phyloP scores from a whole-genome alignment of 2,329 filamentous ascomycete genomes.

The Fusarium xyrophilum region DNA sequence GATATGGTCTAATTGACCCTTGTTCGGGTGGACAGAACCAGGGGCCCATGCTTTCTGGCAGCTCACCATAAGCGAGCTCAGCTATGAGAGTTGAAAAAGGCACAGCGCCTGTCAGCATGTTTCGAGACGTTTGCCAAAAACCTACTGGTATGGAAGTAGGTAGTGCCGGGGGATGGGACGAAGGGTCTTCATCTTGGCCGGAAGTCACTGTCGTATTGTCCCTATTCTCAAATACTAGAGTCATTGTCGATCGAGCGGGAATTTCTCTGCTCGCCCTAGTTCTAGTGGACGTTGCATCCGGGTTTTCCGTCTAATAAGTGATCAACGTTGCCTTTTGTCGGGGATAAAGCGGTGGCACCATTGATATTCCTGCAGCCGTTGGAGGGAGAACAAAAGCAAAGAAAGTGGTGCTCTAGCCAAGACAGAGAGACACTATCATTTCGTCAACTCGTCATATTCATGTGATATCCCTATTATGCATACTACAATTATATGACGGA shows the following conservation, averaged over 20 bases:
- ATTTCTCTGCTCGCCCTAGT: neutral
- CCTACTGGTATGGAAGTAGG: neutral
- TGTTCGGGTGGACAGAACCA: constrained; percentile 28
- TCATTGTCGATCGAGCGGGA: constrained; percentile 17
- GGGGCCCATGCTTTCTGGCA: constrained; percentile 18
- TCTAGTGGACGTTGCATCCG: constrained; percentile 9
- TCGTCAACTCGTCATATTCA: neutral
- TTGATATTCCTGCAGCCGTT: constrained; percentile 3
- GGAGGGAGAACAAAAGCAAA: constrained; percentile 2
- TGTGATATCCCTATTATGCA: constrained; percentile 13
- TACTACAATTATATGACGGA: constrained; percentile 14
- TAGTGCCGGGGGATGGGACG: neutral
- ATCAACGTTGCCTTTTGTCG: constrained; percentile 16
- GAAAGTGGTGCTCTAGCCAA: neutral
- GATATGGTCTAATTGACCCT: constrained; percentile 17
- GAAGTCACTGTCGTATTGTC: constrained; percentile 1
- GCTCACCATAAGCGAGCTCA: constrained; percentile 21
- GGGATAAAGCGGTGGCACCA: constrained; percentile 7
- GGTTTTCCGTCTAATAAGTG: constrained; percentile 11
- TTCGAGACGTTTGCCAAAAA: neutral
- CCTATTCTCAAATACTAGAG: neutral
- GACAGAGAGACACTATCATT: neutral
- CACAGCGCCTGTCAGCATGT: constrained; percentile 6
- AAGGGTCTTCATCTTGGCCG: constrained; percentile 3
- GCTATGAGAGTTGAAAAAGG: constrained; percentile 23